Evolutionary conservation across 495 filamentous ascomycete genomes (phyloP), one percentile per base, ranked within the genome.

Genomic region (Bathelium albidoporum): DNA sequence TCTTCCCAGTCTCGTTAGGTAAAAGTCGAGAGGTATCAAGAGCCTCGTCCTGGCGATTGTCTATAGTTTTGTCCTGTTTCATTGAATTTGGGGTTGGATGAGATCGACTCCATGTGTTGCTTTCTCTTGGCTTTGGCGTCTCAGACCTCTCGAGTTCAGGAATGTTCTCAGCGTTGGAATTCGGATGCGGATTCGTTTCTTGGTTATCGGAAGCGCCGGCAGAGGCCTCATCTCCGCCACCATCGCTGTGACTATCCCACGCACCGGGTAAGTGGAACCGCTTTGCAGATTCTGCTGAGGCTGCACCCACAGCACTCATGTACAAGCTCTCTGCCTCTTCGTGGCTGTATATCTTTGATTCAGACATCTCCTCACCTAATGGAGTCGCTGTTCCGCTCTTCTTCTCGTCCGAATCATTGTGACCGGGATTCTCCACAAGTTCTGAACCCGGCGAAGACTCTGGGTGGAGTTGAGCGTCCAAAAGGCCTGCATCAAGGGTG

Each of bases 321-420:
- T 97, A 97, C 85, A 99, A 88, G 74, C 94, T 97, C 68, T 93
- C 87, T 0, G 94, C 94, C 64, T 97, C 91, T 63, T 95, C 90
- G 62, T 95, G 87, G 60, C 84, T 92, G 72, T 91, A 97, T 18
- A 94, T 72, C 66, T 82, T 89, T 11, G 95, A 97, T 64, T 89
- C 66, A 24, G 76, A 69, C 68, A 81, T 68, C 36, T 80, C 79
- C 60, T 77, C 75, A 1, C 66, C 65, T 12, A 58, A 49, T 44
- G 49, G 24, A 9, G 49, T 55, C 7, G 49, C 49, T 10, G 2
- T 26, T 3, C 24, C 24, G 49, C 22, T 55, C 2, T 29, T 24
- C 2, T 29, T 24, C 9, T 29, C 22, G 24, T 55, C 24, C 16
- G 24, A 55, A 20, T 28, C 49, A 20, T n/a, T 7, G 24, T 55